These are phyloP conservation scores for Oemleria cerasiformis DNA, from an alignment of 306 rosid species.

Conservation along the genomic window DNA sequence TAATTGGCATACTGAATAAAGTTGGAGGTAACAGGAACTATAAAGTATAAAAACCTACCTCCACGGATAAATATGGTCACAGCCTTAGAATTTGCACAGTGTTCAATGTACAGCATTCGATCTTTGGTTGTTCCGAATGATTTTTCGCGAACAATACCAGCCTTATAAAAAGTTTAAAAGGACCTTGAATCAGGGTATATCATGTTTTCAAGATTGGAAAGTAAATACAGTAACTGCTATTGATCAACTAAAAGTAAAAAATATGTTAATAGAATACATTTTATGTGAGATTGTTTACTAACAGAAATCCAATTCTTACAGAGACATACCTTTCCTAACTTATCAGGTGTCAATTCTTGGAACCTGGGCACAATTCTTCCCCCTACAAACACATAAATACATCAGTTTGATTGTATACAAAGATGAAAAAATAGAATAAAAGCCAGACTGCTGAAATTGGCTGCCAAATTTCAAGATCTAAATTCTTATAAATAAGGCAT, in stretches of 20 bases:
- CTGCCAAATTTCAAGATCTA: slow-evolving; percentile 5
- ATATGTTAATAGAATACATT: not conserved
- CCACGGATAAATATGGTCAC: slow-evolving; percentile 91
- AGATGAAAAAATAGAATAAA: slow-evolving; percentile 7
- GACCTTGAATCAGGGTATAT: not conserved
- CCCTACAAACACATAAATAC: slow-evolving; percentile 48
- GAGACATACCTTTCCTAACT: slow-evolving; percentile 75
- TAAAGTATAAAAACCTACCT: slow-evolving; percentile 42
- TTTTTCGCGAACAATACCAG: slow-evolving; percentile 94
- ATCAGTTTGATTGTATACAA: slow-evolving; percentile 2
- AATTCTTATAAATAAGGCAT: slow-evolving; percentile 22
- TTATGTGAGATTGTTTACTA: not conserved
- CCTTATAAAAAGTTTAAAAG: slow-evolving; percentile 36
- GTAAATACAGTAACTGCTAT: not conserved
- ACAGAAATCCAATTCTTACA: not conserved
- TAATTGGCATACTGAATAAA: not conserved
- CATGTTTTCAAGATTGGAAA: not conserved
- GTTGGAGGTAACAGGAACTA: slow-evolving; percentile 3
- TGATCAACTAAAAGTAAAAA: not conserved
- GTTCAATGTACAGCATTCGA: slow-evolving; percentile 94
- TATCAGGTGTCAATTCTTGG: slow-evolving; percentile 92
- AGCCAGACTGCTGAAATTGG: not conserved
- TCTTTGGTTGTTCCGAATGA: slow-evolving; percentile 96
- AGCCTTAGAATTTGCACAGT: slow-evolving; percentile 95
- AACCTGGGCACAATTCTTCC: slow-evolving; percentile 99